Percentiles rank a stretch among this genome's conserved stretches.
Conservation (phyloP, 73 alveolate species). For the Effrenium voratum region DNA sequence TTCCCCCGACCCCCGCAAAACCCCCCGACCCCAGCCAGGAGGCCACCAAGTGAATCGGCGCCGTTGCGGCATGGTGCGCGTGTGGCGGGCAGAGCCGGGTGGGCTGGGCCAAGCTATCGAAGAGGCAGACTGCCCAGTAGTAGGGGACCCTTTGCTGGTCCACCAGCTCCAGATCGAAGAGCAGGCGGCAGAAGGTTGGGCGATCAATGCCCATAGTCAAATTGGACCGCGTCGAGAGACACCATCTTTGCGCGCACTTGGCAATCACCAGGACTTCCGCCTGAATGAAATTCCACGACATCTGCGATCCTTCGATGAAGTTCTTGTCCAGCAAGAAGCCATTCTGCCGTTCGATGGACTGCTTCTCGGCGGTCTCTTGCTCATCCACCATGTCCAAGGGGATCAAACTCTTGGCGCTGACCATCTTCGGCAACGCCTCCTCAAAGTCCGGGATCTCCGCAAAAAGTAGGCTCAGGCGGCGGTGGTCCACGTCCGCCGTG, state of each 20-base stretch:
- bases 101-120: constrained; percentile 73
- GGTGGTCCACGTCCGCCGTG: constrained; percentile 55
- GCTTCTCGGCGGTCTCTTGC: constrained; percentile 44
- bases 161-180: constrained; percentile 39
- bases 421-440: neutral
- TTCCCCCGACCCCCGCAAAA: neutral
- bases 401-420: constrained; percentile 13
- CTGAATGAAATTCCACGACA: constrained; percentile 50
- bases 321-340: constrained; percentile 40
- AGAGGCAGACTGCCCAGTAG: constrained; percentile 66
- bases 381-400: constrained; percentile 53
- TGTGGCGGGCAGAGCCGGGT: constrained; percentile 48
- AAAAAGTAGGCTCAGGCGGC: constrained; percentile 31
- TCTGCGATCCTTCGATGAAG: constrained; percentile 62
- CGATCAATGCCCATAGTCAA: constrained; percentile 63
- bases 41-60: constrained; percentile 21
- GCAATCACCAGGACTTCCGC: constrained; percentile 33
- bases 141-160: constrained; percentile 39
- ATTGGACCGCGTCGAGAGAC: constrained; percentile 24
- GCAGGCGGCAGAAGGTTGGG: constrained; percentile 74
- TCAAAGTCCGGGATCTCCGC: constrained; percentile 56
- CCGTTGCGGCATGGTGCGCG: constrained; percentile 48
- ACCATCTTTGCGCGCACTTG: constrained; percentile 39
- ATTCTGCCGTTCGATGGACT: constrained; percentile 54
- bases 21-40: neutral